These are phyloP conservation scores for Candida tetrigidarum DNA, from an alignment of 1,139 yeast genomes.

Conservation along the genomic window DNA sequence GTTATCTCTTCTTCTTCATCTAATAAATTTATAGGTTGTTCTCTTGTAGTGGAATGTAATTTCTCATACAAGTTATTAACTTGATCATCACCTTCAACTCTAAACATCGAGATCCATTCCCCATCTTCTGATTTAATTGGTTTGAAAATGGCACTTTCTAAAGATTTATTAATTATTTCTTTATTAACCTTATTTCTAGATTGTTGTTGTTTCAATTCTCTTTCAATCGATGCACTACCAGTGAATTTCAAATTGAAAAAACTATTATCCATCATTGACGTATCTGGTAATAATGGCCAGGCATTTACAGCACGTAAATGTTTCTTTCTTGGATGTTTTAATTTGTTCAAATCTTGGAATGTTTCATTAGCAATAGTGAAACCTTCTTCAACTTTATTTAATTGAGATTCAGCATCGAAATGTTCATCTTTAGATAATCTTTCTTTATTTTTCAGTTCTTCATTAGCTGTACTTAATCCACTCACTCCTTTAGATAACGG, in stretches of 20 bases:
- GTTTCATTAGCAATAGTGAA: conserved; percentile 65
- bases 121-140: conserved; percentile 76
- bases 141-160: conserved; percentile 70
- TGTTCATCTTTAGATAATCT: conserved; percentile 27
- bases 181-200: conserved; percentile 40
- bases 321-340: conserved; percentile 81
- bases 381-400: conserved; percentile 73
- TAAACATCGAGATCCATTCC: conserved; percentile 83
- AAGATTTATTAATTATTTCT: conserved; percentile 44
- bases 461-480: conserved; percentile 15
- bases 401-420: conserved; percentile 65
- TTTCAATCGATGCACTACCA: conserved; percentile 72
- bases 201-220: conserved; percentile 47
- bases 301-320: conserved; percentile 73
- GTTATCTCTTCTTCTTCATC: conserved; percentile 45
- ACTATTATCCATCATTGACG: conserved; percentile 82
- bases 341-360: conserved; percentile 40
- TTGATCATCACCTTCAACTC: conserved; percentile 31
- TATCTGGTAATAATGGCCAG: conserved; percentile 88
- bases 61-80: conserved; percentile 43
- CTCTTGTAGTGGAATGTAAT: conserved; percentile 55
- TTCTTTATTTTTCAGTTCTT: conserved; percentile 20
- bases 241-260: conserved; percentile 73
- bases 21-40: conserved; percentile 45
- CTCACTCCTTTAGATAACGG: conserved; percentile 25